Conservation (phyloP, 2,329 filamentous ascomycete genomes). For the Fusarium sp. region DNA sequence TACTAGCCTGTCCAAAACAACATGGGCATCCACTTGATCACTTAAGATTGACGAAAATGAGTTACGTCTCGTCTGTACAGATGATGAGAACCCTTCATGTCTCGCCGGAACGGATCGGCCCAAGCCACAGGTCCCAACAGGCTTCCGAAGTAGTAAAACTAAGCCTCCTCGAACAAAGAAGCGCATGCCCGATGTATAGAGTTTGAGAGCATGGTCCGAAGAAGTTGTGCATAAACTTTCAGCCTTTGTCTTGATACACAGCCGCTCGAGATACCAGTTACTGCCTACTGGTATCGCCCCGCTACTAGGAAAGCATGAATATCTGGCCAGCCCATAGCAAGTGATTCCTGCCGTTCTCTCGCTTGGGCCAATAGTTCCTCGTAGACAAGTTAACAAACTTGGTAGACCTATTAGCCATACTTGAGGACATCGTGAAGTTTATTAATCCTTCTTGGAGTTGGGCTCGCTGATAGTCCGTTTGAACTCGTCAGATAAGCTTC, state of each 20-base stretch:
- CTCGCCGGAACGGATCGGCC: background rate
- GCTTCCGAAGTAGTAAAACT: background rate
- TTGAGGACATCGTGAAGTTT: background rate
- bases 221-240: background rate
- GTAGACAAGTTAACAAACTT: no score
- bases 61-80: background rate
- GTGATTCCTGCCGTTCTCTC: background rate
- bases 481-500: background rate
- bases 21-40: fast-evolving
- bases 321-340: background rate
- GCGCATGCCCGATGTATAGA: background rate
- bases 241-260: background rate
- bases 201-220: background rate
- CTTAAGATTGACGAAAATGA: background rate
- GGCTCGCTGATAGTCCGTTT: background rate
- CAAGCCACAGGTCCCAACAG: no score
- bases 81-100: background rate
- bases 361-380: background rate
- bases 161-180: background rate
- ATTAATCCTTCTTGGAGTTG: no score
- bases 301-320: no score
- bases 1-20: background rate
- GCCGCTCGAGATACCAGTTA: background rate
- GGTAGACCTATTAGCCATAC: background rate
- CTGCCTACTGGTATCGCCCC: background rate